Evolutionary conservation across 2,329 filamentous ascomycete genomes (phyloP).

Genomic region (Ophiocordyceps camponoti-saundersi): DNA sequence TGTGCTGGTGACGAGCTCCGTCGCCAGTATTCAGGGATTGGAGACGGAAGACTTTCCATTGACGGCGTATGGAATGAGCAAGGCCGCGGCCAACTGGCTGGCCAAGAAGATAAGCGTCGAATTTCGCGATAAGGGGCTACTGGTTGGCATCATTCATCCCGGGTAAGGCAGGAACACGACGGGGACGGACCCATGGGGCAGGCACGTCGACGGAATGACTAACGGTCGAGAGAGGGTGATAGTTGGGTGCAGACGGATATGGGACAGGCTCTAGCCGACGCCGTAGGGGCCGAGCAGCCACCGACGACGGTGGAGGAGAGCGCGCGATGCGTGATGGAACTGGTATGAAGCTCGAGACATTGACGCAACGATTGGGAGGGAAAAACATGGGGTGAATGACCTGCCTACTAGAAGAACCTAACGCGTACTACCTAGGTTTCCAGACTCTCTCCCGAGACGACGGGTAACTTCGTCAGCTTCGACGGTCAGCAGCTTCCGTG

Average conservation of each 20-base stretch:
- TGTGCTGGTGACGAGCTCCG: conserved; percentile 4
- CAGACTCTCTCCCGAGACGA: conserved; percentile 3
- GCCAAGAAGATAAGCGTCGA: conserved; percentile 14
- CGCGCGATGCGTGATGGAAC: conserved; percentile 1
- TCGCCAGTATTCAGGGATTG: conserved; percentile 5
- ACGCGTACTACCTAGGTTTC: conserved; percentile 2
- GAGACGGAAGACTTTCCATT: conserved; percentile 10
- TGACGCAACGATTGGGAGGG: background rate
- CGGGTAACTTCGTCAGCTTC: conserved; percentile 4
- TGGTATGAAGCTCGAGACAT: conserved; percentile 1
- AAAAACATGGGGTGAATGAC: no score
- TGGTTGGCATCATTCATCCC: conserved; percentile 14
- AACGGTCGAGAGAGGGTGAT: background rate
- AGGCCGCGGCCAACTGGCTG: conserved; percentile 17
- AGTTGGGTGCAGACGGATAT: conserved; percentile 5
- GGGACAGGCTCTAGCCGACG: conserved; percentile 3
- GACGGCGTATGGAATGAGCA: conserved; percentile 25
- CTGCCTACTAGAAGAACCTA: background rate
- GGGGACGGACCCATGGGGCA: background rate
- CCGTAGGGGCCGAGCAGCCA: conserved; percentile 3
- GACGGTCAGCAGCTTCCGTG: conserved; percentile 3
- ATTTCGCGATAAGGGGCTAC: conserved; percentile 13
- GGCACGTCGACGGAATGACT: no score
- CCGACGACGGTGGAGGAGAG: conserved; percentile 3
- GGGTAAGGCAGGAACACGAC: conserved; percentile 6